Conservation (phyloP, 2,329 filamentous ascomycete genomes). For the Leptosphaerulina australis region DNA sequence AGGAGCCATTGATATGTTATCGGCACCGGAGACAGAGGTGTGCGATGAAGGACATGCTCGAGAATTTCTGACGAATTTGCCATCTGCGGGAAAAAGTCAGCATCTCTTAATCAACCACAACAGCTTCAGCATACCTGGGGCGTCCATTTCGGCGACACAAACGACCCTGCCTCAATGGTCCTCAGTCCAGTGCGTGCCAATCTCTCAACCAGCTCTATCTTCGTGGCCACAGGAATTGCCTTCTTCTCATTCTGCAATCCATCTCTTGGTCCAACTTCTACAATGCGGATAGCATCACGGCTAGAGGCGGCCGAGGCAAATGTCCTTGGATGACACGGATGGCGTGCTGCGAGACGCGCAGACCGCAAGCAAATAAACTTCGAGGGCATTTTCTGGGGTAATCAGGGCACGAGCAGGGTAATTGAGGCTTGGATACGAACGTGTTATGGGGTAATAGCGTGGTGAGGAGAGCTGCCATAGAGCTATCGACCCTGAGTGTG, state of each 20-base stretch:
- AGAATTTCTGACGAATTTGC: slow-evolving; percentile 78
- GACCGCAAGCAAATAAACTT: slow-evolving; percentile 41
- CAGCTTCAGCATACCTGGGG: slow-evolving; percentile 65
- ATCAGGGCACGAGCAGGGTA: slow-evolving; percentile 4
- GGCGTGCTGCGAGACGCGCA: slow-evolving; percentile 45
- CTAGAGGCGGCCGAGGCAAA: slow-evolving; percentile 44
- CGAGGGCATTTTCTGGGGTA: slow-evolving; percentile 34
- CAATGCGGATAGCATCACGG: slow-evolving; percentile 62
- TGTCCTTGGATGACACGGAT: slow-evolving; percentile 36
- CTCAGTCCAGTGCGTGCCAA: slow-evolving; percentile 71
- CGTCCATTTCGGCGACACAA: slow-evolving; percentile 84
- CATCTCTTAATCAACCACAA: slow-evolving; percentile 53
- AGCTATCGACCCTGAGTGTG: slow-evolving; percentile 9
- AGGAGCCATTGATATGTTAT: slow-evolving; percentile 82
- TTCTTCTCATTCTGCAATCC: slow-evolving; percentile 86
- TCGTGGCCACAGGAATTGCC: slow-evolving; percentile 71
- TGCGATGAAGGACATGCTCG: slow-evolving; percentile 66
- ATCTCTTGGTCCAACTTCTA: slow-evolving; percentile 85
- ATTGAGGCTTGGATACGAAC: slow-evolving; percentile 9
- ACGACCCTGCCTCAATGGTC: slow-evolving; percentile 80
- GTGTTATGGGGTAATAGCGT: slow-evolving; percentile 15
- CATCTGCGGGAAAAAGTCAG: slow-evolving; percentile 64
- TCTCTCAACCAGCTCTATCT: slow-evolving; percentile 75
- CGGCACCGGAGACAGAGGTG: slow-evolving; percentile 59
- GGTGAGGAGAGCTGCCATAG: slow-evolving; percentile 11